Evolutionary conservation across 2,329 filamentous ascomycete genomes (phyloP).

Genomic region (Beauveria sp.): DNA sequence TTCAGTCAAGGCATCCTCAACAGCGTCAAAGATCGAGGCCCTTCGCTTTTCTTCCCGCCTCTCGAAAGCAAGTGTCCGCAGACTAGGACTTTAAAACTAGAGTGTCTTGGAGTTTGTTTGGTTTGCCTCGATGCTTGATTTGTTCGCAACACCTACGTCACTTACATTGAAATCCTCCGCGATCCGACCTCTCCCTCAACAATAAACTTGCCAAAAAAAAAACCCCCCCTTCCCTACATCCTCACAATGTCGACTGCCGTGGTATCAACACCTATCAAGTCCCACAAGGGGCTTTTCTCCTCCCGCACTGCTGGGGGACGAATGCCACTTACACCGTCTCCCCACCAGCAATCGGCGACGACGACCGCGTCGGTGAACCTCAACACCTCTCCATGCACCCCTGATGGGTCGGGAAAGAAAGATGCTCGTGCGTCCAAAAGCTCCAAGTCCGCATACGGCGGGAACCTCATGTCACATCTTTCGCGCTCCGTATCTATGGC

Average conservation of each 20-base stretch:
- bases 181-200: background rate
- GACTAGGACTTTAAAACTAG: constrained; percentile 51
- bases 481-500: constrained; percentile 59
- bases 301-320: constrained; percentile 89
- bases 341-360: constrained; percentile 55
- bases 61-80: constrained; percentile 35
- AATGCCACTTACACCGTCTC: constrained; percentile 90
- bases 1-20: constrained; percentile 34
- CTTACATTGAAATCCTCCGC: constrained; percentile 10
- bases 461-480: constrained; percentile 73
- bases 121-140: constrained; percentile 30
- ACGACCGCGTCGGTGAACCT: constrained; percentile 42
- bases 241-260: constrained; percentile 68
- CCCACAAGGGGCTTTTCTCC: constrained; percentile 87
- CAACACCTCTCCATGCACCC: constrained; percentile 70
- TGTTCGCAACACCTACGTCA: constrained; percentile 28
- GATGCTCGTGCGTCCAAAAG: constrained; percentile 38
- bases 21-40: constrained; percentile 42
- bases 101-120: constrained; percentile 51
- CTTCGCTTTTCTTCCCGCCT: constrained; percentile 21
- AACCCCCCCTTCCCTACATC: background rate
- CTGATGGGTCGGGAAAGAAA: constrained; percentile 49
- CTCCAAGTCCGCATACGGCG: constrained; percentile 70
- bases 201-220: constrained; percentile 1
- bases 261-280: constrained; percentile 89